Base-by-base conservation (phyloP, 306 rosid genomes). In the Pterocarpus santalinus region DNA sequence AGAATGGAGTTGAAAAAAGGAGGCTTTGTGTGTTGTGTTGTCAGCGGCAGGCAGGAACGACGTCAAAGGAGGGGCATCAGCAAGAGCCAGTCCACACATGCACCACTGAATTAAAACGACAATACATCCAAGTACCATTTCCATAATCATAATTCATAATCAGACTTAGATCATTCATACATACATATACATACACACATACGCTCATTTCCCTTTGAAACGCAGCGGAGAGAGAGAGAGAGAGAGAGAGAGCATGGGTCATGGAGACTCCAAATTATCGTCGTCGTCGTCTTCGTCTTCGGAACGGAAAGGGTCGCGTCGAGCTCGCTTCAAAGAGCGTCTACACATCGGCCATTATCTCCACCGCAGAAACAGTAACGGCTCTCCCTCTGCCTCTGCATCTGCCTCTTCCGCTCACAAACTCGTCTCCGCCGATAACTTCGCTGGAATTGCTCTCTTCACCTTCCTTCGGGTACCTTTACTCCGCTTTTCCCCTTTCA, bases 371-470 rank as follows among this genome's bases (percentile, higher is more conserved):
- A 75, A 28, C 16, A 62, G 60, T 11, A 49, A 38, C 57, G 86
- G 79, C 44, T 53, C 85, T 46, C 7, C 36, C 8, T 12, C 36
- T 13, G 8, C 49, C 22, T 51, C 80, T 3, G 12, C 35, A 7
- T 17, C 83, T 3, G 11, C 71, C 22, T 36, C 87, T 33, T 65
- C 91, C 10, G 51, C 58, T 75, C 34, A 38, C 34, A 91, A 90
- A 77, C 88, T 35, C 10, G 85, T 85, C 65, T 73, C 85, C 57
- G 86, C 84, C 1, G 89, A 80, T 0, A 75, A 82, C 69, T 95
- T 95, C 87, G 89, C 94, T 32, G 99, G 99, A 78, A 93, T 95
- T 30, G 99, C 95, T 65, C 87, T 88, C 70, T 90, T 95, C 79
- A 78, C 91, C 4, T 91, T 95, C 78, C 86, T 85, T 43, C 76